A percentile compares a stretch with the other conserved stretches of the same genome.
phyloP scores from a whole-genome alignment of 2,329 filamentous ascomycete species.

The Aspergillus oerlinghausenensis region DNA sequence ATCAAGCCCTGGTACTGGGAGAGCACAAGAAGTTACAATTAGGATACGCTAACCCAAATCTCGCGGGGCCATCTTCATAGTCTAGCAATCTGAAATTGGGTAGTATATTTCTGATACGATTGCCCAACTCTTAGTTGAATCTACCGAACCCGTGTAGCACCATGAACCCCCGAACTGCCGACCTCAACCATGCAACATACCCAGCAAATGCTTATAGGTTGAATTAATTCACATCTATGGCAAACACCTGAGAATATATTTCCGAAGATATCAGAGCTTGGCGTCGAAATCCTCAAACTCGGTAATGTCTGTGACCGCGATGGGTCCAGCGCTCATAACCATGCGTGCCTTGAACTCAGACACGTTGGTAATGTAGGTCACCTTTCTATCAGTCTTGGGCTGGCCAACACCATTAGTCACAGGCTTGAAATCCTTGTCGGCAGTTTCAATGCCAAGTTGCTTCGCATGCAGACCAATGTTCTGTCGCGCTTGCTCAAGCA shows the following conservation, averaged over 20 bases:
- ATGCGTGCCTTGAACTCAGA: slow-evolving; percentile 74
- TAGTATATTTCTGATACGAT: neutral
- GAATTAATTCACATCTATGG: neutral
- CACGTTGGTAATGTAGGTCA: slow-evolving; percentile 69
- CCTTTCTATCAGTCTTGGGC: slow-evolving; percentile 36
- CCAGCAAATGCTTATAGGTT: neutral
- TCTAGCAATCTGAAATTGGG: neutral
- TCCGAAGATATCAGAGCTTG: slow-evolving; percentile 59
- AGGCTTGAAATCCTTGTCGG: slow-evolving; percentile 16
- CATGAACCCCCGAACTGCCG: neutral
- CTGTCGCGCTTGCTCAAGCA: slow-evolving; percentile 48
- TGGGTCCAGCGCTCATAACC: slow-evolving; percentile 66
- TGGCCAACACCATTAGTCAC: slow-evolving; percentile 20
- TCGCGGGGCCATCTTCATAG: neutral
- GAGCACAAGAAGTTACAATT: neutral
- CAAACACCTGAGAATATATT: neutral
- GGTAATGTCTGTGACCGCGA: slow-evolving; percentile 67
- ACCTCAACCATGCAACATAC: neutral
- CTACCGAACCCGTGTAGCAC: neutral
- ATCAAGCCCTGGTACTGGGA: neutral
- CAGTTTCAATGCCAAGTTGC: slow-evolving; percentile 41
- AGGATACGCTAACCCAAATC: too few species aligned
- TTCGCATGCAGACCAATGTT: slow-evolving; percentile 44
- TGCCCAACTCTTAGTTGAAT: neutral
- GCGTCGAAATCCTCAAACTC: slow-evolving; percentile 82